A percentile compares a stretch with the other conserved stretches of the same genome.
phyloP scores from a whole-genome alignment of 805 yeast species.

The Cyberlindnera maritima region DNA sequence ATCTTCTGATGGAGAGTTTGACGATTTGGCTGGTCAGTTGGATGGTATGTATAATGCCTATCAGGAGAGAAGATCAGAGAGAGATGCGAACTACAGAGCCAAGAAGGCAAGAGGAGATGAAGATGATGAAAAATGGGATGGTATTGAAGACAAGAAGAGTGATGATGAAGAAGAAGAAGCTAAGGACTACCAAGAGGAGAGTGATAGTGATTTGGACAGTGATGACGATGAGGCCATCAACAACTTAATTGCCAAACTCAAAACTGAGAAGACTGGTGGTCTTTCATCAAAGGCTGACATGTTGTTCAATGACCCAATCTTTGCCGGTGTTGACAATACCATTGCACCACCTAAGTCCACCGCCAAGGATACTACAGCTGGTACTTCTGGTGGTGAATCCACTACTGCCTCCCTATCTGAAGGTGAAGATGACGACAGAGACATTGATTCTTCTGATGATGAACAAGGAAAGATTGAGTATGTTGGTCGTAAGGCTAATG shows the following conservation, averaged over 20 bases:
- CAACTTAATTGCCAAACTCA: conserved; percentile 53
- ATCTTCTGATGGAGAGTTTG: conserved; percentile 50
- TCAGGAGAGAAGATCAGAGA: conserved; percentile 64
- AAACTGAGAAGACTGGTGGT: conserved; percentile 40
- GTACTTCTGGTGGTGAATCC: conserved; percentile 15
- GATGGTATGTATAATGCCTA: conserved; percentile 77
- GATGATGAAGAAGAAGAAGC: conserved; percentile 34
- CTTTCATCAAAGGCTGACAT: conserved; percentile 41
- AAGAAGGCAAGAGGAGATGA: conserved; percentile 72
- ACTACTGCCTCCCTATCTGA: conserved; percentile 25
- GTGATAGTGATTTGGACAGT: conserved; percentile 39
- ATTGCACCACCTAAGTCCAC: conserved; percentile 14
- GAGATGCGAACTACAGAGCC: conserved; percentile 66
- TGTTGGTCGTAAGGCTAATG: conserved; percentile 39
- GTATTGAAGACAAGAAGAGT: conserved; percentile 51
- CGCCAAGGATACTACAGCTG: conserved; percentile 9
- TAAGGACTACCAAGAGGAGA: conserved; percentile 42
- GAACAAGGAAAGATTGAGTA: conserved; percentile 42
- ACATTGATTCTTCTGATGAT: conserved; percentile 23
- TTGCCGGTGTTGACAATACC: conserved; percentile 45
- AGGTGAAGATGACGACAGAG: conserved; percentile 13
- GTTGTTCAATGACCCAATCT: conserved; percentile 53
- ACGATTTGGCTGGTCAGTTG: conserved; percentile 75
- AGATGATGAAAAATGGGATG: conserved; percentile 77
- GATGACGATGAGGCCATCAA: conserved; percentile 74